Evolutionary conservation across 176 grass and related monocot species (phyloP), one percentile per base, ranked within the genome.

Genomic region (Bolboschoenus planiculmis): DNA sequence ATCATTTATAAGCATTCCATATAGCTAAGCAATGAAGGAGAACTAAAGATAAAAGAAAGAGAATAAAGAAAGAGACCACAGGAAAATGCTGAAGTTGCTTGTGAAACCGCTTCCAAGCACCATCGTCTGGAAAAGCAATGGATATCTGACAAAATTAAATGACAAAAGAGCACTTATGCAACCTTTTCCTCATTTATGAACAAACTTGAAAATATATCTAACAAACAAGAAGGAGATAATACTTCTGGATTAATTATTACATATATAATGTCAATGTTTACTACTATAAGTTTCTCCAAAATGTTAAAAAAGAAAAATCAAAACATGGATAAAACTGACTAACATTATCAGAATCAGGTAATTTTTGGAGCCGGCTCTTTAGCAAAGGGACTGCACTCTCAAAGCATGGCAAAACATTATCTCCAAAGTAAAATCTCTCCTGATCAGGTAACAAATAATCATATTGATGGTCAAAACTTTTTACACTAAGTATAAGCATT

Each of bases 381-480:
- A 99, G 60, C 81, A 99, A 85, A 42, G 96, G 96, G 35, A 99
- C 90, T 14, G 92, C 96, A 90, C 90, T 95, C 87, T 95, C 96
- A 83, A 99, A 99, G 88, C 92, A 98, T 60, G 92, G 96, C 35
- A 98, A 95, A 58, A 98, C 91, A 56, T 90, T 81, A 72, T 99
- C 92, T 64, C 92, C 89, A 89, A 99, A 99, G 88, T 95, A 99
- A 85, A 99, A 99, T 82, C 96, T 83, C 76, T 99, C 96, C 92
- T 99, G 77, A 78, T 64, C 44, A 87, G 78, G 63, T 30, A 20
- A 83, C 30, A 66, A 50, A 84, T 63, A 59, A 68, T 84, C 55
- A 44, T 31, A 80, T 27, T 67, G 20, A 67, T 67, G 34, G 16
- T 67, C 18, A 67, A 39, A 66, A 36, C 15, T 35, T 37, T 37